Base-by-base conservation (phyloP, 176 grass and related monocot species). In the Urochloa ruziziensis region DNA sequence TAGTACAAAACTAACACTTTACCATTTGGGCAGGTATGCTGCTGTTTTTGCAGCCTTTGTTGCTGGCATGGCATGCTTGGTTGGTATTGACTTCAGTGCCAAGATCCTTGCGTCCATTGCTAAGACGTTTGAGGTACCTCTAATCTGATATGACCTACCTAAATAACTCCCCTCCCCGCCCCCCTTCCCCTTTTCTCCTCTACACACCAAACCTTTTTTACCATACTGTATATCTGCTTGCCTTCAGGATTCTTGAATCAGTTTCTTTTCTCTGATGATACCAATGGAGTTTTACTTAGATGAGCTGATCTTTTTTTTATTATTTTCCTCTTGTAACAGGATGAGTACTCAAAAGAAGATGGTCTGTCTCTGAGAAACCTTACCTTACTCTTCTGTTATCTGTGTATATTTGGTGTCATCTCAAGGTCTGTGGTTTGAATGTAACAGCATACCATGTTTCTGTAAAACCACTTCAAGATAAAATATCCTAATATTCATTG, bases 21-120 rank as follows among this genome's bases (percentile, higher is more conserved):
- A 28, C 73, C 48, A 44, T 83, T 59, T 89, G 21, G 72, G 54
- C 81, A 98, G 96, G 76, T 95, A 93, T 91, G 91, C 89, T 85
- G 83, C 91, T 90, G 87, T 91, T 34, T 98, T 95, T 90, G 89
- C 89, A 87, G 80, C 96, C 56, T 95, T 93, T 93, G 85, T 95
- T 90, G 91, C 93, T 66, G 96, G 96, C 53, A 93, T 98, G 93
- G 91, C 96, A 35, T 92, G 96, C 76, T 75, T 91, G 84, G 96
- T 98, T 77, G 96, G 96, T 57, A 86, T 91, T 77, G 93, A 95
- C 53, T 95, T 98, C 54, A 90, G 93, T 83, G 96, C 93, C 68
- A 95, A 95, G 80, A 90, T 95, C 70, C 72, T 98, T 90, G 77
- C 87, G 19, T 88, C 91, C 44, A 85, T 98, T 87, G 87, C 96